Conservation (phyloP, 129 eudicot species). For the Daucus carota region DNA sequence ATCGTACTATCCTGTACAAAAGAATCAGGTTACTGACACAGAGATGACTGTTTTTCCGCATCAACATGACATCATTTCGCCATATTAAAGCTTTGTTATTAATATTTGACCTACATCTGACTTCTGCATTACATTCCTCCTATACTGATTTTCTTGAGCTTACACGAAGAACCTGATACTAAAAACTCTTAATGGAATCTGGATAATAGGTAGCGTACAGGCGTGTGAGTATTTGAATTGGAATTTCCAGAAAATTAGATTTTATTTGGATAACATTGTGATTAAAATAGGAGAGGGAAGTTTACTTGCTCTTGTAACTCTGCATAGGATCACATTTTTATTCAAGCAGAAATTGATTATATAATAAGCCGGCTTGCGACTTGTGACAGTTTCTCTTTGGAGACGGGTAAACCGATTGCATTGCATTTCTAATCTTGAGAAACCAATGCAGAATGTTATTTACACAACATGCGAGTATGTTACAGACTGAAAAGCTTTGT, state of each 20-base stretch:
- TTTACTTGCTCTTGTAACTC: not conserved
- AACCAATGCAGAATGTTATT: slow-evolving; percentile 5
- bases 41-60: too few relatives aligned
- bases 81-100: too few relatives aligned
- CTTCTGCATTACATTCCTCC: not conserved
- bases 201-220: not conserved
- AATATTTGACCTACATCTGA: too few relatives aligned
- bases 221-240: not conserved
- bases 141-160: too few relatives aligned
- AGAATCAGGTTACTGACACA: too few relatives aligned
- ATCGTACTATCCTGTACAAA: too few relatives aligned
- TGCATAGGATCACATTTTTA: not conserved
- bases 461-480: not conserved
- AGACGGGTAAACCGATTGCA: slow-evolving; percentile 8
- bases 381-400: not conserved
- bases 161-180: not conserved
- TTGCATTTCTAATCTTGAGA: slow-evolving; percentile 8
- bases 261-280: not conserved
- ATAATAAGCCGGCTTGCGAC: not conserved
- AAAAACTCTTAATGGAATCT: not conserved
- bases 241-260: not conserved
- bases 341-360: not conserved
- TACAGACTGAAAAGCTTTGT: not conserved
- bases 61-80: too few relatives aligned
- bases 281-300: not conserved